These are phyloP conservation scores for Fraxinus paxiana DNA, from an alignment of 305 asterid genomes.

Conservation along the genomic window DNA sequence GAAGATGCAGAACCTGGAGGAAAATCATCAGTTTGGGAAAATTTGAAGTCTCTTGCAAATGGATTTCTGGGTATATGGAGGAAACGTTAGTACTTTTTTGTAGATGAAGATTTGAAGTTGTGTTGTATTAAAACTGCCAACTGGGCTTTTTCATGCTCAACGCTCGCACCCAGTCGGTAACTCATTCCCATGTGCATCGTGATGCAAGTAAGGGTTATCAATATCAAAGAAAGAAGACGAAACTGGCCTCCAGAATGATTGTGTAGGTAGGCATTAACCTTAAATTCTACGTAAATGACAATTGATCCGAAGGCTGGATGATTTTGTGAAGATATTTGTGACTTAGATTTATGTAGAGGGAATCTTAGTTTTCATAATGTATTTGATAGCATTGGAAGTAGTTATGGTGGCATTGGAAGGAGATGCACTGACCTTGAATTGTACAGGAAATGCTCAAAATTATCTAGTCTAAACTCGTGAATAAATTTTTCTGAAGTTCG, in stretches of 20 bases:
- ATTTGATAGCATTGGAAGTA: background rate
- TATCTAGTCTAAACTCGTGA: background rate
- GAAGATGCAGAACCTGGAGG: conserved; percentile 30
- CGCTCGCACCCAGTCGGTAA: background rate
- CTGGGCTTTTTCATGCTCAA: background rate
- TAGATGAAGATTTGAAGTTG: background rate
- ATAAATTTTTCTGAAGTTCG: background rate
- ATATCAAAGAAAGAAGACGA: background rate
- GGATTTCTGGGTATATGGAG: conserved; percentile 59
- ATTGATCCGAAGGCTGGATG: background rate
- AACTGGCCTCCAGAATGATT: background rate
- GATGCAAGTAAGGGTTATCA: background rate
- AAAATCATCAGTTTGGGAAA: conserved; percentile 54
- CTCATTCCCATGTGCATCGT: background rate
- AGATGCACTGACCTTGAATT: background rate
- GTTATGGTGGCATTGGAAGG: background rate
- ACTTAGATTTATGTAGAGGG: background rate
- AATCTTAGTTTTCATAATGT: background rate
- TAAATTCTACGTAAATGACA: background rate
- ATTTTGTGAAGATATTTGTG: background rate
- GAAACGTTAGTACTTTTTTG: conserved; percentile 27
- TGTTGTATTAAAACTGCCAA: background rate
- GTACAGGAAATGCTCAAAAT: background rate
- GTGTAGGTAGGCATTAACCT: background rate
- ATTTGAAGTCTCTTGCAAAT: conserved; percentile 66